phyloP scores from a whole-genome alignment of 495 filamentous ascomycete genomes.

The Aspergillus avenaceus region DNA sequence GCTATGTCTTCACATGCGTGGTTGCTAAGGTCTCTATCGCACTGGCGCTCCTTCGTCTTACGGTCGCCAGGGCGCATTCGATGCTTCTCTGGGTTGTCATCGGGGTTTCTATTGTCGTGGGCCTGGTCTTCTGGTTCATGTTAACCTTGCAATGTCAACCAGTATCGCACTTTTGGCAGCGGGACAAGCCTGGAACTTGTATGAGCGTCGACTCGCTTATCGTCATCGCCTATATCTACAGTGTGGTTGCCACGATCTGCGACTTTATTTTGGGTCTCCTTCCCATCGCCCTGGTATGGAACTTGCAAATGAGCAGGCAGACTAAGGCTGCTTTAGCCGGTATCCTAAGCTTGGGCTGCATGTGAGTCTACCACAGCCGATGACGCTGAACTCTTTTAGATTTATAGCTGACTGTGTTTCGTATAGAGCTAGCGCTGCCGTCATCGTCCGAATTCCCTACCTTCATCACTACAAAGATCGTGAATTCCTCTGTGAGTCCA shows the following conservation, averaged over 20 bases:
- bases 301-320: constrained; percentile 33
- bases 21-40: constrained; percentile 39
- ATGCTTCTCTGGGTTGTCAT: constrained; percentile 30
- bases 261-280: constrained; percentile 40
- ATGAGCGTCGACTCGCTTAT: constrained; percentile 26
- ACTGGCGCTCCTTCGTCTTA: constrained; percentile 38
- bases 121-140: constrained; percentile 36
- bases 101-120: constrained; percentile 21
- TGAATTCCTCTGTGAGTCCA: constrained; percentile 30
- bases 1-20: constrained; percentile 30
- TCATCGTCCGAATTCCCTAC: constrained; percentile 36
- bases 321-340: constrained; percentile 34
- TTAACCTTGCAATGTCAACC: constrained; percentile 40
- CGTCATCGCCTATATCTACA: constrained; percentile 38
- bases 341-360: constrained; percentile 39
- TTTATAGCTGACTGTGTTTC: constrained; percentile 1
- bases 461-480: constrained; percentile 24
- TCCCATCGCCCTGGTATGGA: constrained; percentile 32
- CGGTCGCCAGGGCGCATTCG: constrained; percentile 20
- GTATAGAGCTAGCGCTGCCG: constrained; percentile 31
- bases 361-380: constrained; percentile 21
- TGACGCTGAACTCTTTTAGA: neutral
- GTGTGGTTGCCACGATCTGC: constrained; percentile 34
- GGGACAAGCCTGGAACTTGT: constrained; percentile 27
- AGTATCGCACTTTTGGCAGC: constrained; percentile 37